Evolutionary conservation across 208 protist species (phyloP).

Genomic region (Porcisia hertigi): DNA sequence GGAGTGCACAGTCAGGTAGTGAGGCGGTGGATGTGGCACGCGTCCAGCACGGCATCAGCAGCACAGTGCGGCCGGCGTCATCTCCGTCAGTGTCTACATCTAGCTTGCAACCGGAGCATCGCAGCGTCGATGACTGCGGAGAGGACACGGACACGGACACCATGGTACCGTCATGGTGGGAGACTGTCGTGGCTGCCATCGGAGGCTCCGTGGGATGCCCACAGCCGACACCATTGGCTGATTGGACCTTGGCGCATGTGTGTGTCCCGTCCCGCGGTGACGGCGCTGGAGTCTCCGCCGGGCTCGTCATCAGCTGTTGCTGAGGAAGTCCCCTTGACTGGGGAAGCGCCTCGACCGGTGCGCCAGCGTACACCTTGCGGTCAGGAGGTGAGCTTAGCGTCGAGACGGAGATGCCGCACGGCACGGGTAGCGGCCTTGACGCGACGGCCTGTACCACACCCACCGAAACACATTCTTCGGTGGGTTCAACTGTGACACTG

Average conservation of each 20-base stretch:
- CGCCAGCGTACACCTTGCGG: not conserved
- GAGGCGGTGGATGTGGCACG: slow-evolving; percentile 2
- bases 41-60: not conserved
- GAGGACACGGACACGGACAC: not conserved
- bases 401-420: not conserved
- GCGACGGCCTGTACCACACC: not conserved
- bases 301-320: not conserved
- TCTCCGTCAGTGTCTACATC: not conserved
- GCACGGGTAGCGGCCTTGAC: not conserved
- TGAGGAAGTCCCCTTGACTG: not conserved
- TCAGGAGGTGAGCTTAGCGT: not conserved
- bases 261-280: not conserved
- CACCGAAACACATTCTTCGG: not conserved
- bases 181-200: not conserved
- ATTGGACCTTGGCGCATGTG: not conserved
- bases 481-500: not conserved
- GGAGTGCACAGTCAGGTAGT: slow-evolving; percentile 7
- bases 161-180: not conserved
- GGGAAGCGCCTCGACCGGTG: not conserved
- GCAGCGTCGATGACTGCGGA: not conserved
- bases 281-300: not conserved
- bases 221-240: not conserved
- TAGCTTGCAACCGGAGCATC: not conserved
- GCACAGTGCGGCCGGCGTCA: not conserved
- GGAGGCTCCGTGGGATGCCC: not conserved